Evolutionary conservation across 257 asterid species (phyloP), one percentile per base, ranked within the genome.

Genomic region (Buddleja alternifolia): DNA sequence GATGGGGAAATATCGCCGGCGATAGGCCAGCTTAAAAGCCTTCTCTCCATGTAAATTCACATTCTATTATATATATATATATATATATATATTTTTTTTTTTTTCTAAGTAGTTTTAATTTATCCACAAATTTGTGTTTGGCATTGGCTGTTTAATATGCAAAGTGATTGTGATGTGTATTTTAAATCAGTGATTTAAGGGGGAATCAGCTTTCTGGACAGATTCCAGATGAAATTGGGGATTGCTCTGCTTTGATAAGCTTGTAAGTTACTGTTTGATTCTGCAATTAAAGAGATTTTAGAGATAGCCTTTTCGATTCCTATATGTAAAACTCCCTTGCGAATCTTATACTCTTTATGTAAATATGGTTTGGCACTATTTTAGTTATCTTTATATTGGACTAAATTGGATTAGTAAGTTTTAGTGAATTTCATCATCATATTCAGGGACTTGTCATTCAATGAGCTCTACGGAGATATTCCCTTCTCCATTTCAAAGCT

Each of bases 171-270:
- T 46, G 68, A 23, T 64, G 63, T 55, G 14, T 20, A 11, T 46
- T 55, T n/a, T 10, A 29, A 70, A 68, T 23, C 66, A 91, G 99
- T 80, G 99, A 91, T 60, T 71, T 89, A 41, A 84, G 82, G 78
- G 93, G 74, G 36, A 94, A 91, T 78, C 74, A 75, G 60, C 90
- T 94, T 1, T 86, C 96, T 1, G 98, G 99, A 10, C 99, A 91
- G 72, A 94, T 94, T 69, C 99, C 99, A 1, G 99, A 94, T 76
- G 98, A 94, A 81, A 89, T 94, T 77, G 99, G 98, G 25, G 99
- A 94, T 64, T 94, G 98, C 80, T 86, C 90, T 4, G 81, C 84
- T 60, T 61, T 94, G 79, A 69, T 17, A 67, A 89, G 83, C 71
- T 74, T 94, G 99, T 94, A 77, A 73, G 67, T 63, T 34, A 6